Conservation (phyloP, 2,329 filamentous ascomycete species). For the Pyricularia sp. region DNA sequence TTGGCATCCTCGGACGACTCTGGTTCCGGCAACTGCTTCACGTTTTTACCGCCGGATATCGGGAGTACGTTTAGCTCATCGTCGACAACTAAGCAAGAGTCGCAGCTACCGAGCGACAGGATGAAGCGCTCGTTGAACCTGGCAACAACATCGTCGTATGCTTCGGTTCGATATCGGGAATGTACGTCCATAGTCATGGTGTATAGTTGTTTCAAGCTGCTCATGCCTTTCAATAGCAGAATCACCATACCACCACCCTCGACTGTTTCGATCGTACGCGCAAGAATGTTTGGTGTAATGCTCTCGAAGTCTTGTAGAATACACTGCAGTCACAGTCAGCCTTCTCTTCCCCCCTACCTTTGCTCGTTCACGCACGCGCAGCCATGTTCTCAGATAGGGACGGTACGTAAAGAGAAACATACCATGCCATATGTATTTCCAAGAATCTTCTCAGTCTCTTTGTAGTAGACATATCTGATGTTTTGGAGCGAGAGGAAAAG, state of each 20-base stretch:
- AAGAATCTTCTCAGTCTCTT: constrained; percentile 96
- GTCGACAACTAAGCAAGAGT: constrained; percentile 88
- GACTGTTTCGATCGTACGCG: constrained; percentile 91
- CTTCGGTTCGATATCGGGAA: constrained; percentile 89
- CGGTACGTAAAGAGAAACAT: background rate
- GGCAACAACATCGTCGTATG: constrained; percentile 85
- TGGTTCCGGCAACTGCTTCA: constrained; percentile 66
- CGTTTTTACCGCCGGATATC: constrained; percentile 87
- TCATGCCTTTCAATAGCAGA: constrained; percentile 89
- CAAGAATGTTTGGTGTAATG: constrained; percentile 90
- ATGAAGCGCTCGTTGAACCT: constrained; percentile 98
- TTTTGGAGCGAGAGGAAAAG: constrained; percentile 92
- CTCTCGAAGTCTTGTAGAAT: constrained; percentile 97
- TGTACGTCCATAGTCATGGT: constrained; percentile 97
- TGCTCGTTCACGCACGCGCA: background rate
- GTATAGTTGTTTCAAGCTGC: constrained; percentile 91
- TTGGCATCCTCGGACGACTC: constrained; percentile 64
- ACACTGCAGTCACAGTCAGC: constrained; percentile 30
- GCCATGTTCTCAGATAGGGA: background rate
- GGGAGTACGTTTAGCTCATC: constrained; percentile 96
- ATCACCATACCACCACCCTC: constrained; percentile 90
- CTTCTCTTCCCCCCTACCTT: too few species aligned
- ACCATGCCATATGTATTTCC: constrained; percentile 94
- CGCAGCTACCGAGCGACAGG: constrained; percentile 85
- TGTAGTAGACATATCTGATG: constrained; percentile 98